Base-by-base conservation (phyloP, 1,284 basidiomycete species). In the Mycena citricolor region DNA sequence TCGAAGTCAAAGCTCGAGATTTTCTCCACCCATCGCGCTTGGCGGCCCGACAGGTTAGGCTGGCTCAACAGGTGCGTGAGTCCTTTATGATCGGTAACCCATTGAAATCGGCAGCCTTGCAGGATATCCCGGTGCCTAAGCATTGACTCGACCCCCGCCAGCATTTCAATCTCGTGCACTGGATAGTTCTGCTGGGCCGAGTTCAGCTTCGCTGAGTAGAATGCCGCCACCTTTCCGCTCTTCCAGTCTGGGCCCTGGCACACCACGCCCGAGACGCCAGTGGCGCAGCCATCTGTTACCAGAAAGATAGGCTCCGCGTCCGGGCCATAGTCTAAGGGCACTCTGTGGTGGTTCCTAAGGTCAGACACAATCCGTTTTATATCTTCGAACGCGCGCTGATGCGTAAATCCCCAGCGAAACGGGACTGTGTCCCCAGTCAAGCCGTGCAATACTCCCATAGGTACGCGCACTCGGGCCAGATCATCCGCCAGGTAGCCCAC, bases 171-270 rank as follows among this genome's bases (percentile, higher is more conserved):
- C 31, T 65, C 61, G 37, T 61, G 59, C 1, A 58, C 52, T 4
- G 54, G 50, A 36, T 69, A 69, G 17, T 66, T 68, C 19, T 64
- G 59, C 42, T 65, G 61, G 0, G 63, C 55, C 0, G 58, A 35
- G 32, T 54, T 61, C 28, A 67, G 54, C 39, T 64, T 65, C 4
- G 55, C 59, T 2, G 57, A 63, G 46, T 55, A 61, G 37, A 66
- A 65, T 3, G 55, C 56, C n/a, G 51, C 41, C 2, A 56, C 32
- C 7, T 39, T 24, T 0, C 53, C 55, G 1, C 35, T 53, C 26
- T 51, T 44, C 24, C 40, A 24, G 13, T 50, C 44, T 5, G 41
- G 25, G 3, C 48, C 48, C 31, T 50, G 42, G 24, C 42, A 34
- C 1, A 50, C 35, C 33, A 44, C 33, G 2, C 48, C 48, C 14